These are phyloP conservation scores for Aspergillus glaucus DNA, from an alignment of 2,329 filamentous ascomycete genomes.

Conservation along the genomic window DNA sequence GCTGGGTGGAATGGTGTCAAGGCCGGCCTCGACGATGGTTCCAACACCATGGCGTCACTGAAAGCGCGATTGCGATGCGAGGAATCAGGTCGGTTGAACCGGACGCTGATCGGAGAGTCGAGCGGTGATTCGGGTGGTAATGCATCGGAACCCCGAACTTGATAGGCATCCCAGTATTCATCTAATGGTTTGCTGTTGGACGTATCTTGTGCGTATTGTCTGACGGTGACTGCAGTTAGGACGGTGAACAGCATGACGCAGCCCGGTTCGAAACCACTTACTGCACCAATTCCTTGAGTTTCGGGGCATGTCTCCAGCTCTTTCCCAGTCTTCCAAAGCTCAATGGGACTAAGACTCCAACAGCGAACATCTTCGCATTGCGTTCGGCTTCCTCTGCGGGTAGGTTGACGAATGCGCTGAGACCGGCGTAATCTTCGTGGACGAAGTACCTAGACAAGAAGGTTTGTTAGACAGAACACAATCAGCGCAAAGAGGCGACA, in stretches of 20 bases:
- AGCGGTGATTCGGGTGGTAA: slow-evolving; percentile 43
- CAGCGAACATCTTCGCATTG: slow-evolving; percentile 87
- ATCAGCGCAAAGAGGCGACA: slow-evolving; percentile 3
- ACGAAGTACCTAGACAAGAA: slow-evolving; percentile 71
- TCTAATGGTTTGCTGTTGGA: slow-evolving; percentile 61
- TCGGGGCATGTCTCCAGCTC: slow-evolving; percentile 79
- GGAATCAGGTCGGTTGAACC: slow-evolving; percentile 35
- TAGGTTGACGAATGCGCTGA: slow-evolving; percentile 85
- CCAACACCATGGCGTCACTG: slow-evolving; percentile 37
- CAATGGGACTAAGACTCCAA: slow-evolving; percentile 79
- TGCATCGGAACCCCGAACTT: slow-evolving; percentile 32
- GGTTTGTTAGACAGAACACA: neutral
- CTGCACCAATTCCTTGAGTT: slow-evolving; percentile 67
- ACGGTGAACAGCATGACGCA: neutral
- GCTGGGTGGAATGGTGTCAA: slow-evolving; percentile 79
- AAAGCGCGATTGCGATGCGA: slow-evolving; percentile 32
- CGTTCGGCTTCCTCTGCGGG: slow-evolving; percentile 72
- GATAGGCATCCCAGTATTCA: slow-evolving; percentile 65
- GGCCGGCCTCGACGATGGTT: slow-evolving; percentile 45
- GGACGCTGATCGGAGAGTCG: slow-evolving; percentile 46
- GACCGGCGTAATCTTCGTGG: slow-evolving; percentile 73
- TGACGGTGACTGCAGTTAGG: slow-evolving; percentile 16
- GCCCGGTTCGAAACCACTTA: slow-evolving; percentile 32
- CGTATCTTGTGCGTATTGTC: slow-evolving; percentile 57
- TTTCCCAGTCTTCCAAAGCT: slow-evolving; percentile 80